Percentiles rank a stretch among this genome's conserved stretches.
phyloP scores from a whole-genome alignment of 305 asterid species.

The Rubia peregrina region DNA sequence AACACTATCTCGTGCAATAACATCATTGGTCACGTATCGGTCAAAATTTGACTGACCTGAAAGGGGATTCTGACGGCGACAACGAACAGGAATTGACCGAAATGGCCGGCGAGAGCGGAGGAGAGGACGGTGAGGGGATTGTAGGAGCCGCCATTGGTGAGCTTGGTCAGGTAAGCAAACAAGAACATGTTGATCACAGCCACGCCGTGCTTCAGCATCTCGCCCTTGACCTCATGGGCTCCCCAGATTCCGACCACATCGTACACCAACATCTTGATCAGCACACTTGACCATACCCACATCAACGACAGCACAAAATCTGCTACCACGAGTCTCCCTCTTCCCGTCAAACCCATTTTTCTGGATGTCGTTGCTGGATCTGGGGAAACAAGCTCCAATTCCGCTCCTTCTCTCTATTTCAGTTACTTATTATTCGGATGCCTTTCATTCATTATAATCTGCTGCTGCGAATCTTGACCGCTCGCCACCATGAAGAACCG shows the following conservation, averaged over 20 bases:
- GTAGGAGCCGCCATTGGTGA: slow-evolving; percentile 63
- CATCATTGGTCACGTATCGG: too few species aligned
- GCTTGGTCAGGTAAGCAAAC: slow-evolving; percentile 49
- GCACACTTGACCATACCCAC: slow-evolving; percentile 82
- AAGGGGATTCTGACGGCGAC: slow-evolving; percentile 77
- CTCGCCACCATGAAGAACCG: background rate
- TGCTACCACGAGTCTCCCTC: slow-evolving; percentile 43
- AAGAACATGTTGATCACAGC: slow-evolving; percentile 60
- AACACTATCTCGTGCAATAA: too few species aligned
- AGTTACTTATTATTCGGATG: background rate
- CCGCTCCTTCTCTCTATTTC: background rate
- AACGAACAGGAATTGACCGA: slow-evolving; percentile 50
- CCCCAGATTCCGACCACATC: slow-evolving; percentile 41
- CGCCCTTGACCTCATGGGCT: slow-evolving; percentile 46
- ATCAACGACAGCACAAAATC: slow-evolving; percentile 61
- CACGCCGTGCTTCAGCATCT: slow-evolving; percentile 41
- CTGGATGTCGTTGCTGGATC: background rate
- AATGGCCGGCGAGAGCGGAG: slow-evolving; percentile 64
- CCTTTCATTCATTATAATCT: too few species aligned
- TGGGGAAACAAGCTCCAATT: background rate
- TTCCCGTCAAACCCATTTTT: slow-evolving; percentile 19
- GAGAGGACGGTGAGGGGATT: slow-evolving; percentile 68
- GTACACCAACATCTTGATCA: slow-evolving; percentile 55
- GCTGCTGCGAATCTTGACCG: background rate
- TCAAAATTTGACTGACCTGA: too few species aligned